These are phyloP conservation scores for Aspergillus ruber DNA, from an alignment of 2,329 filamentous ascomycete genomes.

Conservation along the genomic window DNA sequence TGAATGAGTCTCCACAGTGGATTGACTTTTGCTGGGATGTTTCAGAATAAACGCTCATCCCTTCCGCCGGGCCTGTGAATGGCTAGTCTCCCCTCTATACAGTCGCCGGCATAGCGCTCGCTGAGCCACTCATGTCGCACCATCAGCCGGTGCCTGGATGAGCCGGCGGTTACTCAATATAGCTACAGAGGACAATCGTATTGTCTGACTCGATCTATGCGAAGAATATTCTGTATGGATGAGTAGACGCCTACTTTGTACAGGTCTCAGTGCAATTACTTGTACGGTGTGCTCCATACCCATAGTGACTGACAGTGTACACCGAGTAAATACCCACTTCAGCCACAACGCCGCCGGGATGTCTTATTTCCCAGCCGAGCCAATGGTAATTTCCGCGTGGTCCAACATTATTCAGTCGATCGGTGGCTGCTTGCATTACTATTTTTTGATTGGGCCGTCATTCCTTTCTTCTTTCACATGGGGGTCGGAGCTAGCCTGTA, in stretches of 20 bases:
- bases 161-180: too few relatives aligned
- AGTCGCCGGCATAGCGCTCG: not conserved
- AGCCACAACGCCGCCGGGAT: not conserved
- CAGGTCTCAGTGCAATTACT: not conserved
- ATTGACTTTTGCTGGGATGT: constrained; percentile 1
- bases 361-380: not conserved
- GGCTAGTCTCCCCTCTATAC: not conserved
- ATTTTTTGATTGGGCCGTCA: not conserved
- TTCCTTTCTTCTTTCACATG: not conserved
- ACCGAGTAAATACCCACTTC: not conserved
- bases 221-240: too few relatives aligned
- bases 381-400: not conserved
- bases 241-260: not conserved
- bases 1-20: not conserved
- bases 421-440: too few relatives aligned
- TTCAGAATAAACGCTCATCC: constrained; percentile 1
- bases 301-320: too few relatives aligned
- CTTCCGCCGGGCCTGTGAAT: not conserved
- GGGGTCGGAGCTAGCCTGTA: too few relatives aligned
- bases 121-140: not conserved
- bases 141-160: not conserved
- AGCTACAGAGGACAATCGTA: too few relatives aligned
- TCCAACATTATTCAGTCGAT: too few relatives aligned
- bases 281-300: not conserved
- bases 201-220: too few relatives aligned